A percentile compares a stretch with the other conserved stretches of the same genome.
Conservation (phyloP, 1,139 yeast genomes). For the Yamadazyma sp. region DNA sequence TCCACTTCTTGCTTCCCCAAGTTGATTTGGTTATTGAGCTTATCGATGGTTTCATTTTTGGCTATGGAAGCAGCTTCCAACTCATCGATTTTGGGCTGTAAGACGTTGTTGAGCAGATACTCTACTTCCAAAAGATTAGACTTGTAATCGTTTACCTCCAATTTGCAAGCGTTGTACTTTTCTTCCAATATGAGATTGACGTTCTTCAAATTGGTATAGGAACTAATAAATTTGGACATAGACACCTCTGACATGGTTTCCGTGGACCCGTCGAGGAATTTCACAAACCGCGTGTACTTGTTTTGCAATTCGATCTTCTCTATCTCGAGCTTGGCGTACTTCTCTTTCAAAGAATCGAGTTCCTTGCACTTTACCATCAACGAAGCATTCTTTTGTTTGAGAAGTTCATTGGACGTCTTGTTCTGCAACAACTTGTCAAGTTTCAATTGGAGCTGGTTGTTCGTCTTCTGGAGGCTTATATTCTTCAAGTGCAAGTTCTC, state of each 20-base stretch:
- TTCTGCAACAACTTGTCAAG: constrained; percentile 37
- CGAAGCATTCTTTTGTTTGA: constrained; percentile 39
- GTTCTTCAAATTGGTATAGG: constrained; percentile 37
- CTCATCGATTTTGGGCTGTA: constrained; percentile 20
- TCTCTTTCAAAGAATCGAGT: constrained; percentile 46
- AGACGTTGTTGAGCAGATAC: constrained; percentile 12
- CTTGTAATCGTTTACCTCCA: constrained; percentile 17
- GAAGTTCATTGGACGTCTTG: constrained; percentile 38
- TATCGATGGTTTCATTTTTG: constrained; percentile 32
- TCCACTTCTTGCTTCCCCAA: constrained; percentile 63
- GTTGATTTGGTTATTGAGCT: constrained; percentile 54
- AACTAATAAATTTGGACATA: constrained; percentile 27
- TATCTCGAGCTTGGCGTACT: constrained; percentile 51
- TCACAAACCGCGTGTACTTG: constrained; percentile 36
- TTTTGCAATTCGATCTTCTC: constrained; percentile 50
- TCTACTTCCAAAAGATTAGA: constrained; percentile 17
- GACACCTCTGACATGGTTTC: constrained; percentile 24
- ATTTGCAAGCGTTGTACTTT: constrained; percentile 31
- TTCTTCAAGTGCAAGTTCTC: constrained; percentile 30
- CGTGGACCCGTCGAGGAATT: constrained; percentile 22
- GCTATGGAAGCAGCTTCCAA: constrained; percentile 20
- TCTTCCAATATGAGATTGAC: constrained; percentile 40
- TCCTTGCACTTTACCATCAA: constrained; percentile 36
- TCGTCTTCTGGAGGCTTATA: constrained; percentile 30
- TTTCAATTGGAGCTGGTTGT: constrained; percentile 28